Conservation (phyloP, 2,329 filamentous ascomycete species). For the Tolypocladium pustulatum region DNA sequence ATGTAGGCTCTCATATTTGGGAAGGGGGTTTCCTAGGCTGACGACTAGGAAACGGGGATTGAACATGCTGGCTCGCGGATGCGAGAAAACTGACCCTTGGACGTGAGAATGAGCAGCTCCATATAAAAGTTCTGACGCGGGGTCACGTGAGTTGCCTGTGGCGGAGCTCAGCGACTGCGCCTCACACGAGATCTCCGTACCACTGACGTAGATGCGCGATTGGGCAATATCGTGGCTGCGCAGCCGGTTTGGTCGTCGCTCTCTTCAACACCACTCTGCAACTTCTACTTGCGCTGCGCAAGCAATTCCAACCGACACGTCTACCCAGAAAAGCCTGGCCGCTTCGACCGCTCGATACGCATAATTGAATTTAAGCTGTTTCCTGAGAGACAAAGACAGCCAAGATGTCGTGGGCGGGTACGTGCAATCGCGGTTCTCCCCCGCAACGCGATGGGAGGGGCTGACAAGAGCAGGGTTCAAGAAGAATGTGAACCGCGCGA, state of each 20-base stretch:
- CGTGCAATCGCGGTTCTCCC: constrained; percentile 9
- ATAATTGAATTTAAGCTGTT: background rate
- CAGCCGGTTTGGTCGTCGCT: constrained; percentile 7
- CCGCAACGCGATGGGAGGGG: constrained; percentile 15
- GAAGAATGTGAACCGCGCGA: constrained; percentile 97
- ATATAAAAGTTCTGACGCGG: background rate
- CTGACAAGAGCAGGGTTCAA: constrained; percentile 36
- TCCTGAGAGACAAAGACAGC: constrained; percentile 6
- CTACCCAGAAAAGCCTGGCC: background rate
- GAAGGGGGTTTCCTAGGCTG: constrained; percentile 75
- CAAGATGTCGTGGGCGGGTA: constrained; percentile 64
- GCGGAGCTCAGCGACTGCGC: constrained; percentile 3
- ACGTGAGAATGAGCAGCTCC: background rate
- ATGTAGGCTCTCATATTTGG: constrained; percentile 71
- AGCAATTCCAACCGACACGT: background rate
- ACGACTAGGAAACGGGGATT: constrained; percentile 59
- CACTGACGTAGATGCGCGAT: constrained; percentile 21
- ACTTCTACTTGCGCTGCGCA: background rate
- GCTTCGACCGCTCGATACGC: background rate
- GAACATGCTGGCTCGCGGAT: constrained; percentile 19
- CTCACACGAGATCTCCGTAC: background rate
- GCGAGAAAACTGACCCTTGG: background rate
- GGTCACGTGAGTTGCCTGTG: background rate
- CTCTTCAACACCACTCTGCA: background rate
- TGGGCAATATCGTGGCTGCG: constrained; percentile 21